These are phyloP conservation scores for Eimeria necatrix DNA, from an alignment of 169 alveolate genomes.

Conservation along the genomic window DNA sequence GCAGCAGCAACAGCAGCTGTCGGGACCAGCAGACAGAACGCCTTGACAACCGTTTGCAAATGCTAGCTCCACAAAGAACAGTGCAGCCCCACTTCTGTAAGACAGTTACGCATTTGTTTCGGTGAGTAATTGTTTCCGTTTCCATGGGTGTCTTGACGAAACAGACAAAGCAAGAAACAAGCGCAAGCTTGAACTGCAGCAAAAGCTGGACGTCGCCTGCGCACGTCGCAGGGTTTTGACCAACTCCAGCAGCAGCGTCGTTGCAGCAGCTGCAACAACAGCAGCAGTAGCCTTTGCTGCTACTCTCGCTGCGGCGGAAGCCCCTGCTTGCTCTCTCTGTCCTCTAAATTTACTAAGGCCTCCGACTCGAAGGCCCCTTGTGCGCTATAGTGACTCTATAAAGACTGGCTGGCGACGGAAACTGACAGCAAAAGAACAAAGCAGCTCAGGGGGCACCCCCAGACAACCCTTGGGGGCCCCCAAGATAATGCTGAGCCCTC, in stretches of 20 bases:
- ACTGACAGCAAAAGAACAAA: background rate
- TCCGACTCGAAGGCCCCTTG: slow-evolving; percentile 4
- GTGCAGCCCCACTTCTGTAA: too few species aligned
- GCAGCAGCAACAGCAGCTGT: too few species aligned
- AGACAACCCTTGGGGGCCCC: background rate
- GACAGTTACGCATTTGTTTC: too few species aligned
- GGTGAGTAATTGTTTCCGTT: too few species aligned
- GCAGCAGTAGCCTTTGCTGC: background rate
- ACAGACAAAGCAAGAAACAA: too few species aligned
- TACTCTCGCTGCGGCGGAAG: background rate
- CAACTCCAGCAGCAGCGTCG: background rate
- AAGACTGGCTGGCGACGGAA: background rate
- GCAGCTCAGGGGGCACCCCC: background rate
- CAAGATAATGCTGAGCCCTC: background rate
- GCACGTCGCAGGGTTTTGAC: too few species aligned
- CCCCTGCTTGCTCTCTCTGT: background rate
- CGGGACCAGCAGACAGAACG: too few species aligned
- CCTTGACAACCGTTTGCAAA: too few species aligned
- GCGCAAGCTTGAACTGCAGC: too few species aligned
- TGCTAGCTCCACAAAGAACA: too few species aligned
- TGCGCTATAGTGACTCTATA: background rate
- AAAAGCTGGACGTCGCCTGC: too few species aligned
- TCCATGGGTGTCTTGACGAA: too few species aligned
- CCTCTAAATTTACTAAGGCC: background rate
- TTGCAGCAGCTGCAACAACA: background rate